Percentiles rank a stretch among this genome's conserved stretches.
Conservation (phyloP, 805 yeast species). For the Ogataea dorogensis region DNA sequence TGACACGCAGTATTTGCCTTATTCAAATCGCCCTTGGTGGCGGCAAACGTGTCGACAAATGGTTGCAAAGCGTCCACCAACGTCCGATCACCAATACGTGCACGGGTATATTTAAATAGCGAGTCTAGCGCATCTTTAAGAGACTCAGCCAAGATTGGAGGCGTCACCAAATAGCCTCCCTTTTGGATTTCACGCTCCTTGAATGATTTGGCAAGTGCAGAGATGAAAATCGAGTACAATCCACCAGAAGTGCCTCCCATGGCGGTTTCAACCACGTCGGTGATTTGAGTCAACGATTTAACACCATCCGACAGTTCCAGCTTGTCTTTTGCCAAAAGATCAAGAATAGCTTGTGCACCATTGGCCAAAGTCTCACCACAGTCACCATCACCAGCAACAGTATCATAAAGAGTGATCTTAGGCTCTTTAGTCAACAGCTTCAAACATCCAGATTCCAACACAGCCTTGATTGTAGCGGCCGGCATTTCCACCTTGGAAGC, state of each 20-base stretch:
- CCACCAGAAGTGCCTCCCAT: slow-evolving; percentile 99
- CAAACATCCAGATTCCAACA: slow-evolving; percentile 51
- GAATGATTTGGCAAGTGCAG: slow-evolving; percentile 63
- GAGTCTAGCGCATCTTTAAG: slow-evolving; percentile 63
- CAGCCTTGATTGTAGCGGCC: slow-evolving; percentile 28
- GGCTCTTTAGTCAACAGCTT: slow-evolving; percentile 68
- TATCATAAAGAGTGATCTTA: slow-evolving; percentile 77
- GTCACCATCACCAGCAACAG: slow-evolving; percentile 94
- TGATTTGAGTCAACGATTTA: slow-evolving; percentile 62
- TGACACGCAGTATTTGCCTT: slow-evolving; percentile 69
- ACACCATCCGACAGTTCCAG: slow-evolving; percentile 49
- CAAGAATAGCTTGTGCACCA: slow-evolving; percentile 73
- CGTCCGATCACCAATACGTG: slow-evolving; percentile 86
- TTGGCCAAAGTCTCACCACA: slow-evolving; percentile 88
- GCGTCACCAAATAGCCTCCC: slow-evolving; percentile 32
- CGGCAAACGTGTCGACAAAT: slow-evolving; percentile 61
- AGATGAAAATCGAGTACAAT: slow-evolving; percentile 77
- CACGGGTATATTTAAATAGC: slow-evolving; percentile 81
- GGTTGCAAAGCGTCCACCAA: slow-evolving; percentile 88
- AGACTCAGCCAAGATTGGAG: slow-evolving; percentile 44
- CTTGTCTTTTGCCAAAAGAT: slow-evolving; percentile 43
- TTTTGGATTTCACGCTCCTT: slow-evolving; percentile 40
- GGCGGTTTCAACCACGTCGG: slow-evolving; percentile 77
- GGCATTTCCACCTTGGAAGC: slow-evolving; percentile 31
- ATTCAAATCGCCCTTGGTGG: slow-evolving; percentile 46